Percentiles rank a stretch among this genome's conserved stretches.
These are phyloP conservation scores for Mucor piriformis DNA, from an alignment of 371 early-diverging fungal species.

Conservation along the genomic window DNA sequence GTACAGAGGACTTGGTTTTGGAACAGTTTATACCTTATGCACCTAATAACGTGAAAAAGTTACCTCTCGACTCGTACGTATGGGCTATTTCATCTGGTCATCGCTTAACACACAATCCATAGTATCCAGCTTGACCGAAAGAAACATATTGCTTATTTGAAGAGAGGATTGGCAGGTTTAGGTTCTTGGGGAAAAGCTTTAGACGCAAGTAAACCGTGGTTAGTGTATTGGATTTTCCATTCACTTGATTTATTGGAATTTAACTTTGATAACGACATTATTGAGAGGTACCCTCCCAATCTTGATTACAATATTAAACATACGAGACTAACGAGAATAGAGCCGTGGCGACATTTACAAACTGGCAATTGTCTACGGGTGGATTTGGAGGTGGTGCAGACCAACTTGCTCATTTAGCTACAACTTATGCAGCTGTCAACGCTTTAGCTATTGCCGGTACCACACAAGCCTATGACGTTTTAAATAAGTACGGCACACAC, in stretches of 20 bases:
- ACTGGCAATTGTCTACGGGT: constrained; percentile 74
- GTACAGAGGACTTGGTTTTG: constrained; percentile 38
- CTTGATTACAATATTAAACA: no score
- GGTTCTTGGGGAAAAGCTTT: constrained; percentile 68
- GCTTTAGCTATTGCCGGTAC: constrained; percentile 75
- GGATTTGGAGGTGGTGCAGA: constrained; percentile 90
- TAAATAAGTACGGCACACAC: constrained; percentile 52
- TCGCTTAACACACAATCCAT: no score
- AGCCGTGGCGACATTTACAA: constrained; percentile 63
- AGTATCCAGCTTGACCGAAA: constrained; percentile 54
- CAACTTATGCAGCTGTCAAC: constrained; percentile 87
- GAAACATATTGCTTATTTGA: constrained; percentile 64
- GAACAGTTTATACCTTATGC: constrained; percentile 41
- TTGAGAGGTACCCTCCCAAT: constrained; percentile 41
- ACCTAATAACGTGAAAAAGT: constrained; percentile 26
- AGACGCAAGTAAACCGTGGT: constrained; percentile 92
- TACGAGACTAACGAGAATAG: constrained; percentile 26
- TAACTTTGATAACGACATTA: constrained; percentile 38
- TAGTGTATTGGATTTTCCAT: constrained; percentile 90
- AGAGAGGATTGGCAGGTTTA: constrained; percentile 53
- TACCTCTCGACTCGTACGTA: constrained; percentile 29
- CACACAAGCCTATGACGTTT: constrained; percentile 68
- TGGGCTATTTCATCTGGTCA: not conserved
- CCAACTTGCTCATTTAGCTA: constrained; percentile 81
- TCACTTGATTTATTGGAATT: constrained; percentile 76